Evolutionary conservation across 163 green algal species (phyloP).

Genomic region (Scenedesmus sp.): DNA sequence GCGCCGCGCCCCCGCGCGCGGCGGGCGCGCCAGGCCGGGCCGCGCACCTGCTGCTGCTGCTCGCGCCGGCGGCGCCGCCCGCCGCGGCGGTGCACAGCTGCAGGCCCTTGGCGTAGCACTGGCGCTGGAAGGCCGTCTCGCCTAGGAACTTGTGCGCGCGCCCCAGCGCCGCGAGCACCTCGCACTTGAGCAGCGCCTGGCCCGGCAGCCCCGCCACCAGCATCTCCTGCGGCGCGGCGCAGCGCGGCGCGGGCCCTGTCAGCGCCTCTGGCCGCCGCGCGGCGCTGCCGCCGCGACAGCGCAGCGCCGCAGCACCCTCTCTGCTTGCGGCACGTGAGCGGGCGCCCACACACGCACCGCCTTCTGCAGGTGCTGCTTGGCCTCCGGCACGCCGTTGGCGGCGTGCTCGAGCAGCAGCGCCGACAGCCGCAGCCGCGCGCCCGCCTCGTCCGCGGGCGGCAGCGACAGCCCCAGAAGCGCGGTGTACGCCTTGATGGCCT

Average conservation of each 20-base stretch:
- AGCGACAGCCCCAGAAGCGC: conserved; percentile 19
- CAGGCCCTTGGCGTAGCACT: conserved; percentile 21
- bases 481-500: conserved; percentile 38
- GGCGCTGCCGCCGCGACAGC: no score
- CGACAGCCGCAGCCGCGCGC: conserved; percentile 12
- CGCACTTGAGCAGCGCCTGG: conserved; percentile 40
- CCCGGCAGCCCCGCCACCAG: conserved; percentile 29
- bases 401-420: conserved; percentile 43
- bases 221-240: conserved; percentile 33
- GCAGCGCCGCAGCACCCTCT: no score
- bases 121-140: conserved; percentile 7
- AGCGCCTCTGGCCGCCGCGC: no score
- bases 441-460: conserved; percentile 40
- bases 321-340: no score
- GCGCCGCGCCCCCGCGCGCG: no score
- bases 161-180: conserved; percentile 25
- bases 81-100: conserved; percentile 20
- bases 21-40: no score
- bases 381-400: conserved; percentile 17
- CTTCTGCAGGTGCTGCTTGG: conserved; percentile 43
- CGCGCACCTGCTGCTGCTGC: no score
- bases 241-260: no score
- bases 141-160: conserved; percentile 19
- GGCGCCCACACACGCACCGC: no score
- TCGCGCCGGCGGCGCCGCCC: no score